Evolutionary conservation across 1,284 basidiomycete genomes (phyloP), one percentile per base, ranked within the genome.

Genomic region (Cystobasidiaceae sp.): DNA sequence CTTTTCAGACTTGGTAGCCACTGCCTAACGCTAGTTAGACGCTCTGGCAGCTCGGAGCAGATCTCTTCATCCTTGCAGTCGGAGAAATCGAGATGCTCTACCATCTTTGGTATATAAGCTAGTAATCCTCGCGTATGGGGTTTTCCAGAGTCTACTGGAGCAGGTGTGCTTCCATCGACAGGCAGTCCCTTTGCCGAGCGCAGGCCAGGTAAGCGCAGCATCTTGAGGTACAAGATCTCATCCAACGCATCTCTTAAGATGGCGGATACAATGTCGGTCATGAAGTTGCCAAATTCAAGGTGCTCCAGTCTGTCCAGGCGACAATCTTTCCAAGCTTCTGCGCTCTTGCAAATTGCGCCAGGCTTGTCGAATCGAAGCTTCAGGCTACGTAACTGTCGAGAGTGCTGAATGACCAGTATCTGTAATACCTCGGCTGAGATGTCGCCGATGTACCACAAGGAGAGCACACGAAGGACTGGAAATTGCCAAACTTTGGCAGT

Each of bases 341-440:
- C 15, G 21, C 41, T 19, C 3, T 30, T 28, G 21, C 32, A 50
- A 25, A 50, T 8, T 6, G 48, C 45, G 25, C 41, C n/a, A 4
- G 52, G 44, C n/a, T 32, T n/a, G n/a, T 64, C 61, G 39, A 34
- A 55, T 15, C 30, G 28, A 21, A 64, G 52, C 23, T 46, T 44
- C 23, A 64, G 50, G 3, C 4, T n/a, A 15, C 41, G 32, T 11
- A 64, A 33, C 17, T 39, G 39, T 13, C n/a, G 9, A 15, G 51
- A 43, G 6, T 37, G 21, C 9, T 27, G 19, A 6, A 33, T 3
- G n/a, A 64, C 52, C n/a, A 64, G 52, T 23, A 27, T 30, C n/a
- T 34, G 2, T 23, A 64, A 56, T 2, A 43, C 23, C 21, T 19
- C 30, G 8, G 23, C 13, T 5, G 39, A 19, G n/a, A 64, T 32